Conservation (phyloP, 495 filamentous ascomycete species). For the Pseudoneurospora amorphoporcata region DNA sequence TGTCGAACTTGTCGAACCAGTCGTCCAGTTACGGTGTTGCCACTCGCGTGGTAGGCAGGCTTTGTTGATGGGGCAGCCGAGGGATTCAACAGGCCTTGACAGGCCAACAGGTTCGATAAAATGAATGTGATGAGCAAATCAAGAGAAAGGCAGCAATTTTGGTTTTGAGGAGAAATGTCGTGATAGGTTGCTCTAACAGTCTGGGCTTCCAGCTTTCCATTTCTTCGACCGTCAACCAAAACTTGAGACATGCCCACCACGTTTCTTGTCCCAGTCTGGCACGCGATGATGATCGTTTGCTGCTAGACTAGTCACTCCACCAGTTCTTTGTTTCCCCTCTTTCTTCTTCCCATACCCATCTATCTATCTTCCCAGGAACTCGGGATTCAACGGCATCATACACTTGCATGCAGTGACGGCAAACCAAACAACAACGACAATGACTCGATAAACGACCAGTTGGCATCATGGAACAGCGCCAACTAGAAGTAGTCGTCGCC, state of each 20-base stretch:
- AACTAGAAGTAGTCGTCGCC: slow-evolving; percentile 22
- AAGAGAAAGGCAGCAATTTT: background rate
- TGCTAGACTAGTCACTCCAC: background rate
- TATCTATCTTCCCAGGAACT: background rate
- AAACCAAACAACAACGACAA: background rate
- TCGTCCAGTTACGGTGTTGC: background rate
- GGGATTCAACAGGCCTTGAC: background rate
- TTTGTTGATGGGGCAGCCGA: background rate
- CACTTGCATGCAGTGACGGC: background rate
- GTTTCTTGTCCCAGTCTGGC: background rate
- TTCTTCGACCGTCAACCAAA: background rate
- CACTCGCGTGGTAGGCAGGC: background rate
- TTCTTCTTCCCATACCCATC: background rate
- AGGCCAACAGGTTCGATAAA: background rate
- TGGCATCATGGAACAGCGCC: slow-evolving; percentile 9
- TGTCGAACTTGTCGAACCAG: background rate
- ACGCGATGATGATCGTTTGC: background rate
- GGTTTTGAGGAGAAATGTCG: background rate
- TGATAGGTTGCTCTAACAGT: background rate
- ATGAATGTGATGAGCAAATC: background rate
- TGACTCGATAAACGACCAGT: background rate
- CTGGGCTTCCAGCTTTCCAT: background rate
- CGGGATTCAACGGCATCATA: background rate
- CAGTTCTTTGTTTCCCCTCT: background rate
- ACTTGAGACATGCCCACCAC: background rate